Evolutionary conservation across 768 basidiomycete species (phyloP).

Genomic region (Filobasidium floriforme): DNA sequence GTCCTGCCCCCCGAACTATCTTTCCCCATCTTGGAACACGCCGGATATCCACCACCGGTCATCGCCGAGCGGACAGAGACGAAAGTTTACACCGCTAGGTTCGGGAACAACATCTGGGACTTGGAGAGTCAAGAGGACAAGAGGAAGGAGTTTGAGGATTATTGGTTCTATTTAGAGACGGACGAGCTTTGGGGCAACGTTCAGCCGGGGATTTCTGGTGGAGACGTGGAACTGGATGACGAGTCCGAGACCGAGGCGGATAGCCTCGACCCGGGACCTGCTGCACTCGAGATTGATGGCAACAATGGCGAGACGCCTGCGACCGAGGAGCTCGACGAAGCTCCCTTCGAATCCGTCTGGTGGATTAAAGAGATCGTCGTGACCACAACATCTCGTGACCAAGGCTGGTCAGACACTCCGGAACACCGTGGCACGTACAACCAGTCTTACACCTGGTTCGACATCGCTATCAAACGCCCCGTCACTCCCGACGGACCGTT

Average conservation of each 20-base stretch:
- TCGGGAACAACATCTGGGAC: background rate
- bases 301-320: background rate
- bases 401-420: constrained; percentile 8
- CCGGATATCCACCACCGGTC: background rate
- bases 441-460: constrained; percentile 24
- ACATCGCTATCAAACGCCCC: constrained; percentile 7
- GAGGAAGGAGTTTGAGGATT: background rate
- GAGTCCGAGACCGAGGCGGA: background rate
- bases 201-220: background rate
- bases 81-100: background rate
- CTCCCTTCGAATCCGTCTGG: constrained; percentile 1
- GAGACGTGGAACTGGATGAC: background rate
- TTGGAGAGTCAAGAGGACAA: background rate
- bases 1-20: background rate
- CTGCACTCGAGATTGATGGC: background rate
- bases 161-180: background rate
- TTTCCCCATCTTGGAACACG: background rate
- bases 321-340: background rate
- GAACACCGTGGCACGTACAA: constrained; percentile 11
- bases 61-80: background rate
- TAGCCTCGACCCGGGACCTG: background rate
- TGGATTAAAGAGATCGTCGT: constrained; percentile 9
- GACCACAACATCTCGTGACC: background rate
- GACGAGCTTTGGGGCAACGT: background rate
- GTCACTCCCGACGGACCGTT: background rate